Evolutionary conservation across 805 yeast species (phyloP), one percentile per base, ranked within the genome.

Genomic region (Schizosaccharomyces octosporus): DNA sequence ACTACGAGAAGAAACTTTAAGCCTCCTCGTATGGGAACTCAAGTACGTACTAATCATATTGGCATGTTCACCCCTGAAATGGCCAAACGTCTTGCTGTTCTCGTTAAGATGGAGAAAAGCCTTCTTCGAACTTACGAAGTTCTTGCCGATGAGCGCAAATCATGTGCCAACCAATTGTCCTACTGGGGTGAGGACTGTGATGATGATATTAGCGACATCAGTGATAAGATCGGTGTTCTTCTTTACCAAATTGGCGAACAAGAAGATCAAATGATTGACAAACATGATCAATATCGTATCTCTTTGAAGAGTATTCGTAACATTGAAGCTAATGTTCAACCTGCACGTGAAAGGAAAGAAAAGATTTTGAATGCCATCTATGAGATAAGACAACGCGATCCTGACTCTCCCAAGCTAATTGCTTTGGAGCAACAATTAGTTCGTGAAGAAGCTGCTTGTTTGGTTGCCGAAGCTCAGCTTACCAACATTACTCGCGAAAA

Each of bases 401-500:
- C 98, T 65, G 87, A 85, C 76, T 87, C 96, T 62, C 94, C 96
- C 73, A 90, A 90, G 79, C 85, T 90, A 67, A 83, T 86, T 66
- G 90, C 89, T 62, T 81, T 90, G 73, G 98, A 90, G 79, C 97
- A 93, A 78, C 97, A 93, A 77, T 81, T 93, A 72, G 97, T 93
- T 67, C 84, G 98, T 76, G 97, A 97, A 61, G 98, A 90, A 79
- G 97, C 97, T 66, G 97, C 93, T 78, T 87, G 96, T 60, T 82
- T 90, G 69, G 98, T 90, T 69, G 98, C 98, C 64, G 98, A 90
- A 79, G 97, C 97, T 64, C 98, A 90, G 79, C 82, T 90, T 72
- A 87, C 96, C 65, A 90, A 90, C 78, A 90, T 93, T 75, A 90
- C 97, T 69, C 86, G 98, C 27, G 97, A 89, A 77, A 89, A 89